Evolutionary conservation across 2,329 filamentous ascomycete species (phyloP).

Genomic region (Rachicladosporium sp.): DNA sequence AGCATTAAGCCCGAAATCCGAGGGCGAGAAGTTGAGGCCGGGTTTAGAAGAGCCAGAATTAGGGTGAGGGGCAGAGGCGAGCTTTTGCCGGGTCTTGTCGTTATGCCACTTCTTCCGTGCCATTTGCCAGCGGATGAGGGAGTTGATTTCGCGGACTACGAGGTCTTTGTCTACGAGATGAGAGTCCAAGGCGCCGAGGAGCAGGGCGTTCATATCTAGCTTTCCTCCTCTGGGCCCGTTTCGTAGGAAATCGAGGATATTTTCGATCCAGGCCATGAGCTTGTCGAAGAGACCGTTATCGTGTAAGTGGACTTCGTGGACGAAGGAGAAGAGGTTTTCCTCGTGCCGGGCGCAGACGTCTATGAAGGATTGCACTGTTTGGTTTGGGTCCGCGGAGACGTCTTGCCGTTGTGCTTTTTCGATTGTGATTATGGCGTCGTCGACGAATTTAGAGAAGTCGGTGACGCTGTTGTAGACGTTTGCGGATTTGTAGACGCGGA

Average conservation of each 20-base stretch:
- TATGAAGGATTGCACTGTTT: conserved; percentile 96
- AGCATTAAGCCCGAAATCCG: conserved; percentile 81
- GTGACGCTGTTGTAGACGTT: conserved; percentile 97
- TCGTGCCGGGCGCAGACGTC: conserved; percentile 91
- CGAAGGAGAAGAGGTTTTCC: conserved; percentile 96
- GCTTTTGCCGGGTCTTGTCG: conserved; percentile 96
- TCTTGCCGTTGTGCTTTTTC: conserved; percentile 60
- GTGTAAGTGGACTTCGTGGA: conserved; percentile 93
- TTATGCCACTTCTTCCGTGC: conserved; percentile 96
- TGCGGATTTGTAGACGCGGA: conserved; percentile 94
- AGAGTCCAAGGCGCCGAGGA: conserved; percentile 62
- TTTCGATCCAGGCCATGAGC: conserved; percentile 94
- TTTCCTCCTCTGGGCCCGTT: conserved; percentile 71
- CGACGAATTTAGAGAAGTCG: conserved; percentile 84
- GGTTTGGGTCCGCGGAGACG: conserved; percentile 88
- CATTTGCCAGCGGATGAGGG: conserved; percentile 85
- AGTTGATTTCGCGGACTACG: conserved; percentile 69
- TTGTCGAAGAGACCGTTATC: conserved; percentile 94
- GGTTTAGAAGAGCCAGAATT: conserved; percentile 40
- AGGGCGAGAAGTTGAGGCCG: conserved; percentile 55
- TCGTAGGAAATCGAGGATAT: conserved; percentile 83
- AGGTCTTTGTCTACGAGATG: conserved; percentile 57
- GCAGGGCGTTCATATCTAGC: conserved; percentile 86
- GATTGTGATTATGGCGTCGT: conserved; percentile 79
- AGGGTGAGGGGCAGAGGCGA: conserved; percentile 66